Base-by-base conservation (phyloP, 139 green algal genomes). In the Gonium pectorale region DNA sequence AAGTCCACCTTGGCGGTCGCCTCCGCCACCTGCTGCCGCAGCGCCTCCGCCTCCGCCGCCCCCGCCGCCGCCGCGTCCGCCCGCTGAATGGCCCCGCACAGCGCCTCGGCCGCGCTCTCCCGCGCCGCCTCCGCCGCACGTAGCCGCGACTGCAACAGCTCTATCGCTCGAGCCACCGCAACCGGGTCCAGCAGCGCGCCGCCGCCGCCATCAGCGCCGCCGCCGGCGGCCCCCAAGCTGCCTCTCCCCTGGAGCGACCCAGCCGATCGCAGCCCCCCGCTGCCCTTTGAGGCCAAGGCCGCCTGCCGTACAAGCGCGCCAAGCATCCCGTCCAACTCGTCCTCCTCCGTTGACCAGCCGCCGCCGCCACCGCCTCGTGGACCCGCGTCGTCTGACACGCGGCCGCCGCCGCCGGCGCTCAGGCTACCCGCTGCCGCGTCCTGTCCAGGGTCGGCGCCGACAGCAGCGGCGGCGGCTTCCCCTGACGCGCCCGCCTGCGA, bases 21-120 rank as follows among this genome's bases (percentile, higher is more conserved):
- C 31, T 86, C 79, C 5, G 59, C 37, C 46, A 90, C 63, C 59
- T 86, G 74, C 80, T 44, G 68, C 75, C 73, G 46, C 62, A 88
- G 73, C 37, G 24, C 62, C 41, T 49, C 71, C 27, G 84, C 85
- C 19, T 81, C 85, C 37, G 64, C 62, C 24, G 88, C 74, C 15
- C 79, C 89, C 26, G 71, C 83, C 29, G 66, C 88, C 21, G 85
- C 87, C 64, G 88, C 84, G 26, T 93, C 90, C 15, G 88, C 90
- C 13, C 83, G 86, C 83, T 92, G 69, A 62, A 94, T 81, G 1
- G 91, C 91, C 2, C 66, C 27, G 46, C 87, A 90, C 69, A 95
- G 89, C 86, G 94, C 86, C 85, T 94, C 91, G 27, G 67, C 64
- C 3, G 89, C 86, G 29, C 46, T 59, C 66, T 93, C 86, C 11